These are phyloP conservation scores for Chlamydomonas eustigma DNA, from an alignment of 139 green algal genomes.

Conservation along the genomic window DNA sequence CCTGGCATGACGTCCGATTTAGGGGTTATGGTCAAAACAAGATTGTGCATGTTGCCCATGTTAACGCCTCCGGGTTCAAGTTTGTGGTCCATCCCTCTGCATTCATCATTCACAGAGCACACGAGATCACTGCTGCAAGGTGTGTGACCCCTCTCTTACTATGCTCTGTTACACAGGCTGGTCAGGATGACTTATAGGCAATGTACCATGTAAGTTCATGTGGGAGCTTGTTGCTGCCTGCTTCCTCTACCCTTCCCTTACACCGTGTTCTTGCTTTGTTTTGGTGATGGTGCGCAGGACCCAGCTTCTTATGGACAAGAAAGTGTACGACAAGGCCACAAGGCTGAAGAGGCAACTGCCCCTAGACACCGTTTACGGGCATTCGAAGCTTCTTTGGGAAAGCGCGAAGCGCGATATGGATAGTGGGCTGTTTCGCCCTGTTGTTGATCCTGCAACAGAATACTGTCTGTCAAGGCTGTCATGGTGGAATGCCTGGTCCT, in stretches of 20 bases:
- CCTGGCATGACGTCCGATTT: constrained; percentile 36
- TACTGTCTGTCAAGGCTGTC: neutral
- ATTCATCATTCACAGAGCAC: constrained; percentile 17
- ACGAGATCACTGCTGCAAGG: constrained; percentile 10
- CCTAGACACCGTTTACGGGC: neutral
- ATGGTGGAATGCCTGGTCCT: too few relatives aligned
- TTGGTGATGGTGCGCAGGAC: too few relatives aligned
- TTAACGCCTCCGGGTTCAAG: constrained; percentile 9
- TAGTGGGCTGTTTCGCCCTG: neutral
- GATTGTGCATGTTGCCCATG: constrained; percentile 12
- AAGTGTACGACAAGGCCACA: neutral
- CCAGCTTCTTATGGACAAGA: neutral
- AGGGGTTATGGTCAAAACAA: constrained; percentile 23
- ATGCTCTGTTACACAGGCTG: too few relatives aligned
- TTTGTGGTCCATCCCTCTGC: constrained; percentile 19
- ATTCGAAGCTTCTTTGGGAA: constrained; percentile 10
- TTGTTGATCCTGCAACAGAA: constrained; percentile 1
- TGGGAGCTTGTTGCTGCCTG: neutral
- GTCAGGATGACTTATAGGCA: too few relatives aligned
- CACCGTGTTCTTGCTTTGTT: neutral
- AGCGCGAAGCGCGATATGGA: constrained; percentile 11
- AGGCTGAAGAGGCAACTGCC: neutral
- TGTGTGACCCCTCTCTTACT: too few relatives aligned
- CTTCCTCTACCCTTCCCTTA: neutral
- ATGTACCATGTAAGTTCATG: too few relatives aligned